Base-by-base conservation (phyloP, 345 rosid genomes). In the Combretum micranthum region DNA sequence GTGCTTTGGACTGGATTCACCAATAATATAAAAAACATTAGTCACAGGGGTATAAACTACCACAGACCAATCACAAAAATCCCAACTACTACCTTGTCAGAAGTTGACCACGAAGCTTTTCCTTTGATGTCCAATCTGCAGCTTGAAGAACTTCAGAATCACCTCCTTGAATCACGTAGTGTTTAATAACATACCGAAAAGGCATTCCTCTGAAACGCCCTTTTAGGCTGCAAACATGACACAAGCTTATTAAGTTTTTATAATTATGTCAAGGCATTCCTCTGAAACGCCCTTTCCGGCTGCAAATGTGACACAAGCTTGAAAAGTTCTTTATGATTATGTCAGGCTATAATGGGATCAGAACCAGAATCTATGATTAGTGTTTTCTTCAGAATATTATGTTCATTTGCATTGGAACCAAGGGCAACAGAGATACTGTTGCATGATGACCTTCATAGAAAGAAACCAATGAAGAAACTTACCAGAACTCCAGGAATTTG, bases 111-210 rank as follows among this genome's bases (percentile, higher is more conserved):
- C 70, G 83, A 46, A 82, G 84, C 73, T 86, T 89, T 65, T 77
- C 92, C 76, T 76, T 86, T 52, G 75, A 56, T 44, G 84, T 84
- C 97, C 92, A 86, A 50, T 83, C 91, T 60, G 80, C 73, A 56
- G 83, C 75, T 57, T 71, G 74, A 63, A 71, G 74, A 45, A 69
- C 65, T 15, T 71, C 59, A 8, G 75, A 74, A 62, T 79, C 63
- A 44, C 92, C 95, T 52, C 83, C 97, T 77, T 84, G 86, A 64
- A 89, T 84, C 59, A 89, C 82, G 61, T 82, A 89, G 71, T 86
- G 80, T 58, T 89, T 89, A 39, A 89, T 77, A 52, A 86, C 90
- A 52, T 73, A 86, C 47, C 69, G 92, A 64, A 89, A 89, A 47
- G 71, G 83, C 86, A 84, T 83, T 62, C 86, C 86, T 61, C 73